Conservation (phyloP, 2,329 filamentous ascomycete genomes). For the Fusarium nodosum region DNA sequence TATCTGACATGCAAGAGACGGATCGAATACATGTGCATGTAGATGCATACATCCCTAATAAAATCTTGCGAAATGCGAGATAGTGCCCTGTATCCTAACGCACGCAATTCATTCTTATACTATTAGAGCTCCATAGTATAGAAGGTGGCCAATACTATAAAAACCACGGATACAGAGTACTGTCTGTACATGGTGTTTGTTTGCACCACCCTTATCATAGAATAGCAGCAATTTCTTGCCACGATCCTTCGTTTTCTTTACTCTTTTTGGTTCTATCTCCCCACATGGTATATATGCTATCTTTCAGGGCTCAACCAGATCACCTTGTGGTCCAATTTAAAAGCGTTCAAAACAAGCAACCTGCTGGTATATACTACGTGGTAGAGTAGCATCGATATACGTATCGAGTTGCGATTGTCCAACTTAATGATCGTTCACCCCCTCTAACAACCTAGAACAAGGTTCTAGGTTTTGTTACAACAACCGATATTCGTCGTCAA, state of each 20-base stretch:
- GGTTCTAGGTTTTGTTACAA: conserved; percentile 3
- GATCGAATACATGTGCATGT: conserved; percentile 6
- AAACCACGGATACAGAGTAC: neutral
- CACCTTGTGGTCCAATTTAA: conserved; percentile 20
- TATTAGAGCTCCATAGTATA: neutral
- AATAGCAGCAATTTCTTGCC: conserved; percentile 8
- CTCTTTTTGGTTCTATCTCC: conserved; percentile 21
- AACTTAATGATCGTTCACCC: conserved; percentile 4
- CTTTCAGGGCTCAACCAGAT: conserved; percentile 33
- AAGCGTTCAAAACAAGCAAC: conserved; percentile 3
- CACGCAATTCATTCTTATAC: neutral
- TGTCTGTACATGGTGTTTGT: conserved; percentile 1
- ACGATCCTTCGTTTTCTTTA: conserved; percentile 31
- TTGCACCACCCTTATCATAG: conserved; percentile 4
- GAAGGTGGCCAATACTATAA: neutral
- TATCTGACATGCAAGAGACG: conserved; percentile 7
- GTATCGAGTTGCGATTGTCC: conserved; percentile 10
- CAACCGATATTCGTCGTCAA: conserved; percentile 7
- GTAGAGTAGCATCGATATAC: conserved; percentile 22
- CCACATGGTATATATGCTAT: conserved; percentile 32
- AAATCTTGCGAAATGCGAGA: conserved; percentile 5
- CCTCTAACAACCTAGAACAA: neutral
- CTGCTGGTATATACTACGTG: neutral
- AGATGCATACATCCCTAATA: conserved; percentile 4
- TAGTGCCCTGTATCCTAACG: neutral